These are phyloP conservation scores for Vitis hybrid DNA, from an alignment of 177 flowering plant genomes.

Conservation along the genomic window DNA sequence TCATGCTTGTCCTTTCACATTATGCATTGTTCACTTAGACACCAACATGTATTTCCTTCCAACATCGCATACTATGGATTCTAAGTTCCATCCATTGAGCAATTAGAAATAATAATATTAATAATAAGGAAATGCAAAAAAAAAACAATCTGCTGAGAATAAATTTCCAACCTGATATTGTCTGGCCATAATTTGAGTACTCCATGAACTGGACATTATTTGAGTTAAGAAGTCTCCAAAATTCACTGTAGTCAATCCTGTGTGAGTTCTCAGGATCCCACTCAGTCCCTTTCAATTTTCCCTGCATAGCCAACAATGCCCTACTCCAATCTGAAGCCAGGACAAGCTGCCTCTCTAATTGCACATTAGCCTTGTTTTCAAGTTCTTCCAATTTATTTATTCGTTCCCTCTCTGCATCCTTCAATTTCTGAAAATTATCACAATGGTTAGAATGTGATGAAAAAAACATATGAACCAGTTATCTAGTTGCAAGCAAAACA, in stretches of 20 bases:
- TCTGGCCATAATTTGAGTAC: constrained; percentile 89
- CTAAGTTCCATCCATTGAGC: neutral
- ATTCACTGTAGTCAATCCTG: constrained; percentile 78
- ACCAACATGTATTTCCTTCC: too few species aligned
- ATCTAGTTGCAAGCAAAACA: neutral
- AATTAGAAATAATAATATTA: neutral
- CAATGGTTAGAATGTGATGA: neutral
- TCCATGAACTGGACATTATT: constrained; percentile 88
- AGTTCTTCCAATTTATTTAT: constrained; percentile 69
- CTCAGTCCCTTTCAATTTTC: constrained; percentile 87
- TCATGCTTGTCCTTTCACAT: too few species aligned
- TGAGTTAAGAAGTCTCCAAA: constrained; percentile 67
- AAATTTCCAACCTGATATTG: constrained; percentile 49
- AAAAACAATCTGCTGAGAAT: neutral
- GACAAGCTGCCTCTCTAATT: constrained; percentile 86
- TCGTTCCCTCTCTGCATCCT: constrained; percentile 68
- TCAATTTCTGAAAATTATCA: constrained; percentile 58
- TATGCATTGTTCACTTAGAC: too few species aligned
- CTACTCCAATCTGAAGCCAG: constrained; percentile 95
- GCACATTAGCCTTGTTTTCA: constrained; percentile 71
- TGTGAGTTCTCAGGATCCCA: constrained; percentile 94
- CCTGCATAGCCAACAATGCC: constrained; percentile 62
- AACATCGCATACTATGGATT: too few species aligned
- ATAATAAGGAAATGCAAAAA: neutral
- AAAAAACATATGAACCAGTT: neutral